Percentiles rank a stretch among this genome's conserved stretches.
These are phyloP conservation scores for Capillidium rhysosporum DNA, from an alignment of 371 early-diverging fungal genomes.

Conservation along the genomic window DNA sequence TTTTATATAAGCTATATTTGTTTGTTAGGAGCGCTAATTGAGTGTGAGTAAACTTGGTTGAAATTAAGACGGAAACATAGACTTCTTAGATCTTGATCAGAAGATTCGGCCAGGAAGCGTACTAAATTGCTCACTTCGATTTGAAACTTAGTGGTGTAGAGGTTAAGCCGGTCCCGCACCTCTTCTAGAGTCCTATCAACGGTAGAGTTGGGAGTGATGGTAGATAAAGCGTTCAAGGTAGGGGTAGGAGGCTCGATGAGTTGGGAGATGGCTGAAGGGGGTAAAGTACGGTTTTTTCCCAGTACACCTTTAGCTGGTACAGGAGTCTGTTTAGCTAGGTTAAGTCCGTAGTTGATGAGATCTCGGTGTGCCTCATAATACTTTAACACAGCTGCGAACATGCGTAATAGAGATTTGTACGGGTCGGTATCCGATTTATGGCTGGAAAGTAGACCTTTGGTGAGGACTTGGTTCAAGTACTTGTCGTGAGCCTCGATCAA, in stretches of 20 bases:
- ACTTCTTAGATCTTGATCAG: conserved; percentile 46
- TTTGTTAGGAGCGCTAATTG: no score
- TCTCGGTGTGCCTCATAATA: not conserved
- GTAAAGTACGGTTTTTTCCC: not conserved
- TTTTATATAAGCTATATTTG: no score
- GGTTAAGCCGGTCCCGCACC: conserved; percentile 14
- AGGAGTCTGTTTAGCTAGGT: not conserved
- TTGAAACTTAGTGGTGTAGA: conserved; percentile 19
- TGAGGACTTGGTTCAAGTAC: conserved; percentile 36
- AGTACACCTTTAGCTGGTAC: not conserved
- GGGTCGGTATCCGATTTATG: conserved; percentile 20
- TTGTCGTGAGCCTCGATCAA: conserved; percentile 45
- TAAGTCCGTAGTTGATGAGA: not conserved
- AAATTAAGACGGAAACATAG: conserved; percentile 53
- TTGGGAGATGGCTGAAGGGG: conserved; percentile 8
- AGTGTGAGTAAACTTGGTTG: conserved; percentile 45
- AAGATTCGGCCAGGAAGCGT: conserved; percentile 30
- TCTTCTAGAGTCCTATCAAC: conserved; percentile 7
- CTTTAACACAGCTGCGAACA: not conserved
- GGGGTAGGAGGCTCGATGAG: conserved; percentile 14
- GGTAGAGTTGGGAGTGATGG: conserved; percentile 9
- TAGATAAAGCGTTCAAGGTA: not conserved
- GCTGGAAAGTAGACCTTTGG: conserved; percentile 33
- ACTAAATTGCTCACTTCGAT: conserved; percentile 25
- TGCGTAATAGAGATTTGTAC: conserved; percentile 3